Percentiles rank a stretch among this genome's conserved stretches.
phyloP scores from a whole-genome alignment of 2,329 filamentous ascomycete species.

The Colletotrichum cordylinicola region DNA sequence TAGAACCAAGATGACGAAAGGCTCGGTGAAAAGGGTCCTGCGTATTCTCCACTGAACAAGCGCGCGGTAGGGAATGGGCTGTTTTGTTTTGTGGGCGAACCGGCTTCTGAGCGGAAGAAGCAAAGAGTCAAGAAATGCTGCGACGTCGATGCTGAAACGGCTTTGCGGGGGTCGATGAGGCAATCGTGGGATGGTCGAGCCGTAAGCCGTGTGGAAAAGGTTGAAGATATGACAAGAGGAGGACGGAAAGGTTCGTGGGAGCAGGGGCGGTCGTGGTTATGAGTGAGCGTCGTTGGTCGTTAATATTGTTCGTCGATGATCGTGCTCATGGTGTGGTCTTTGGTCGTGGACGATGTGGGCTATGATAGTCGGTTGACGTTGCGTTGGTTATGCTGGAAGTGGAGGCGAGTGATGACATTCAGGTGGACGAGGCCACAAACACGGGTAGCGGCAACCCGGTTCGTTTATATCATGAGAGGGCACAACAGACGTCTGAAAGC shows the following conservation, averaged over 20 bases:
- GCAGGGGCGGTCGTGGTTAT: neutral
- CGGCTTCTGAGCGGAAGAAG: neutral
- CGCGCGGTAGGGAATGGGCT: conserved; percentile 15
- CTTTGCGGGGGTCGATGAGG: neutral
- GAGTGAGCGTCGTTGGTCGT: neutral
- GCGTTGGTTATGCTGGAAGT: neutral
- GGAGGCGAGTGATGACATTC: conserved; percentile 6
- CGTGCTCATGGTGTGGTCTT: neutral
- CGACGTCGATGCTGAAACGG: conserved; percentile 6
- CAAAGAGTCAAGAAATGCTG: neutral
- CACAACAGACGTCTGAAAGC: neutral
- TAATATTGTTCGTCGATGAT: neutral
- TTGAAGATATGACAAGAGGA: neutral
- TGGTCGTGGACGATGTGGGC: neutral
- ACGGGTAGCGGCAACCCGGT: neutral
- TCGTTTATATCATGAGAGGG: conserved; percentile 16
- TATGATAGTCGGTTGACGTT: conserved; percentile 7
- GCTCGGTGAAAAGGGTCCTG: neutral
- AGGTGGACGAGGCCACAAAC: neutral
- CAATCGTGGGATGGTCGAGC: neutral
- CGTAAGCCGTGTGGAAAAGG: neutral
- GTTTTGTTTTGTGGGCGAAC: neutral
- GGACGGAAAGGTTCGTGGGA: neutral
- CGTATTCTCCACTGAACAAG: conserved; percentile 19
- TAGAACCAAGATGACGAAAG: neutral